Base-by-base conservation (phyloP, 257 asterid genomes). In the Nemophila menziesii region DNA sequence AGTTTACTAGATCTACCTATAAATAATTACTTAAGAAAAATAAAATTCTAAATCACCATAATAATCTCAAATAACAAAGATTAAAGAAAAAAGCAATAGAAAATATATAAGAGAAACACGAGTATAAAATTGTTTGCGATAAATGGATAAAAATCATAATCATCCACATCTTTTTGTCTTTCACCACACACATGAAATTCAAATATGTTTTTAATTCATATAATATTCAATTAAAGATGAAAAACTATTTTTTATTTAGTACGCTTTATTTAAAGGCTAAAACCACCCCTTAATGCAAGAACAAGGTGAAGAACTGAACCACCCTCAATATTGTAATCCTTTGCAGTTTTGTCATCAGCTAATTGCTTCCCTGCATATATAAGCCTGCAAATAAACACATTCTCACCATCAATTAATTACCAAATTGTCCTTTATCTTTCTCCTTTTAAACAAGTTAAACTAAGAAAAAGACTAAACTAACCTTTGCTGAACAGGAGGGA, bases 361-460 rank as follows among this genome's bases (percentile, higher is more conserved):
- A 86, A 86, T 68, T 82, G 96, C 60, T 79, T 86, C 11, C 93
- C 94, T 14, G 93, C 96, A 48, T 86, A 86, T 12, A 82, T 86
- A 10, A 86, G 74, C 86, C 96, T 86, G 57, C 57, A 17, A 60
- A 33, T 16, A 33, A 11, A n/a, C 11, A 20, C 13, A 36, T n/a
- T n/a, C n/a, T n/a, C n/a, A 29, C 36, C 2, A 29, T 29, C 7
- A 29, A 13, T 29, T 13, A 2, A 29, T 7, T 7, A 13, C 36
- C 8, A 29, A 29, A 29, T 29, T 13, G 12, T 7, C 12, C 8
- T 29, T 10, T 29, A 2, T 2, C 8, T 29, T 29, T 5, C 36
- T 7, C 9, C 2, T 7, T 7, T 29, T 29, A 13, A 29, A 7
- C 12, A 29, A 2, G 12, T 29, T 5, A 29, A 29, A 29, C 36